These are phyloP conservation scores for Aspergillus sp. DNA, from an alignment of 2,329 filamentous ascomycete species.

Conservation along the genomic window DNA sequence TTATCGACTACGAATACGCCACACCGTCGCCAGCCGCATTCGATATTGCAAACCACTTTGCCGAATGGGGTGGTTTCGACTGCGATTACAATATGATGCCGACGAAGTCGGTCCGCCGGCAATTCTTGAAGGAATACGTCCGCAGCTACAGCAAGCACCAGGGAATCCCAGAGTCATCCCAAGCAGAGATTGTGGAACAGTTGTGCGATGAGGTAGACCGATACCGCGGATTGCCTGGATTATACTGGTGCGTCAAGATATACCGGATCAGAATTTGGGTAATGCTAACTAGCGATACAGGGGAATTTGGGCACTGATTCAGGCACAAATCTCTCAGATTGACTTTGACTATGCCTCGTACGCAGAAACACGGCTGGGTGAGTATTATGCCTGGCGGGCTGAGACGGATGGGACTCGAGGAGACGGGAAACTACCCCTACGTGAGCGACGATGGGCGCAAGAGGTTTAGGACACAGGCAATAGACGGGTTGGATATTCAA, in stretches of 20 bases:
- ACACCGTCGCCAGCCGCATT: conserved; percentile 93
- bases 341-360: conserved; percentile 96
- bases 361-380: conserved; percentile 80
- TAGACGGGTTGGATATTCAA: not conserved
- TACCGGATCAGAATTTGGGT: not conserved
- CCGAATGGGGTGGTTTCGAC: conserved; percentile 96
- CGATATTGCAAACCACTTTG: conserved; percentile 96
- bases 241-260: conserved; percentile 61
- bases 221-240: conserved; percentile 87
- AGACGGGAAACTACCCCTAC: conserved; percentile 66
- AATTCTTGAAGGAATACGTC: conserved; percentile 85
- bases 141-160: conserved; percentile 67
- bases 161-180: conserved; percentile 43
- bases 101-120: conserved; percentile 72
- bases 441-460: conserved; percentile 81
- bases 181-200: conserved; percentile 67
- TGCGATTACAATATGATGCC: conserved; percentile 88
- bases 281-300: conserved; percentile 54
- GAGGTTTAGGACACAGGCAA: conserved; percentile 38
- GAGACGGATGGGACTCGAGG: conserved; percentile 69
- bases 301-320: conserved; percentile 96
- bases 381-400: conserved; percentile 91
- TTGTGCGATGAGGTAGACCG: conserved; percentile 81
- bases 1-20: conserved; percentile 99
- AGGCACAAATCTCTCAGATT: conserved; percentile 91